Conservation (phyloP, 2,329 filamentous ascomycete species). For the Graphilbum fragrans region DNA sequence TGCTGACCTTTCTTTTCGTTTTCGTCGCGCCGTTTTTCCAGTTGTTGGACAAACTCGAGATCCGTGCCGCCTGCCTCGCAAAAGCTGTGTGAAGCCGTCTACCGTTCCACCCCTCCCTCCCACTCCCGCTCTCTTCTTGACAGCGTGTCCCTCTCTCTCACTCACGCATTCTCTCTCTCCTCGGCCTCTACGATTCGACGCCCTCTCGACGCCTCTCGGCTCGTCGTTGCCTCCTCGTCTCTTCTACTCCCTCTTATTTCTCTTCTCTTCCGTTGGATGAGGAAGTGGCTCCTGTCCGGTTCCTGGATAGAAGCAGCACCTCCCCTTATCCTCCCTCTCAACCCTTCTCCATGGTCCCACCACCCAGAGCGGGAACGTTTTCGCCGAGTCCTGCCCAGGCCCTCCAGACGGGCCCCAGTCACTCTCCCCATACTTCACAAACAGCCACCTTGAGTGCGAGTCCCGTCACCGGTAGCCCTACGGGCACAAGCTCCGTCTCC, state of each 20-base stretch:
- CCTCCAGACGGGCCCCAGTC: constrained; percentile 42
- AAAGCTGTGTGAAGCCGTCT: too few species aligned
- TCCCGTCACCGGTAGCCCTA: constrained; percentile 50
- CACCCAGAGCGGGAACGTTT: constrained; percentile 51
- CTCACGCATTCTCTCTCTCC: background rate
- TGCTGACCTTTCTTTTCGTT: too few species aligned
- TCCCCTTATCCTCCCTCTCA: constrained; percentile 7
- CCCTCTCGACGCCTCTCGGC: background rate
- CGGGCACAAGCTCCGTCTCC: constrained; percentile 56
- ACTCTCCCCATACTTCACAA: constrained; percentile 46
- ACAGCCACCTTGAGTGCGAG: constrained; percentile 45
- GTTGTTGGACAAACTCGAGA: too few species aligned
- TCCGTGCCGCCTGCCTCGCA: too few species aligned
- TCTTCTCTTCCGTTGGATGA: constrained; percentile 10
- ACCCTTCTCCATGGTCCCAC: constrained; percentile 39
- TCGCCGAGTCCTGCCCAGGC: constrained; percentile 48
- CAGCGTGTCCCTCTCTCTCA: background rate
- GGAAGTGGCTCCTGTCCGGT: constrained; percentile 13
- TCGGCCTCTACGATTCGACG: constrained; percentile 1
- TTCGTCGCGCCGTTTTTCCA: too few species aligned
- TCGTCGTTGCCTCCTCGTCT: background rate
- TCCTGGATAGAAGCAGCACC: constrained; percentile 11
- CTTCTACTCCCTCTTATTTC: background rate
- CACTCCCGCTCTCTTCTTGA: background rate
- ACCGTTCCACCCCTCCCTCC: too few species aligned